Base-by-base conservation (phyloP, 148 eudicot species). In the Rhododendron simsii region DNA sequence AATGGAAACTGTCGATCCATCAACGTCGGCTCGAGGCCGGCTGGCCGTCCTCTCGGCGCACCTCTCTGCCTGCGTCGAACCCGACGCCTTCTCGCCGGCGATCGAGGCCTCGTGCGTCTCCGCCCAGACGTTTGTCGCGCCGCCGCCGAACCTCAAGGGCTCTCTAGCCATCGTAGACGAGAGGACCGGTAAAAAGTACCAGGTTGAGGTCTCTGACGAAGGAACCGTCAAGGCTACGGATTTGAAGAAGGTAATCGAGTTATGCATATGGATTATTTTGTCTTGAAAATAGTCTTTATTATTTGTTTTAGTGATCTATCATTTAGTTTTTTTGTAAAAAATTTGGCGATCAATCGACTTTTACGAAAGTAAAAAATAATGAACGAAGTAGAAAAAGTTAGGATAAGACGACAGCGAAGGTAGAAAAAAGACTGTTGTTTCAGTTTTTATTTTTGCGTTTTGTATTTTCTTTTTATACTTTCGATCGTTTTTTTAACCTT, bases 1-100 rank as follows among this genome's bases (percentile, higher is more conserved):
- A 74, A 94, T 94, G 98, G 94, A 84, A 44, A 75, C 41, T 37
- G 9, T 39, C 73, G 91, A 91, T 89, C 78, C 84, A 37, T 87
- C 98, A 73, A 65, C 84, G 26, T 87, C 79, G 86, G 98, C 99
- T 79, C 88, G 90, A 33, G 90, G 85, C 10, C 94, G 99, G 12
- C 87, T 98, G 69, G 95, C 98, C 14, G 95, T 98, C 81, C 93
- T 98, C 81, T 90, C 98, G 59, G 95, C 98, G 90, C 99, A 97
- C 81, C 90, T 97, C 76, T 79, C 87, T 14, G 86, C 90, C 10
- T 85, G 85, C 59, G 14, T 84, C 84, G 89, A 80, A 45, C 44
- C 86, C 83, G 67, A 71, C 76, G 57, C 65, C 23, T 87, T 81
- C 76, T 75, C 89, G 6, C 86, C 93, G n/a, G 69, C 55, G 77